These are phyloP conservation scores for Fraxinus paxiana DNA, from an alignment of 305 asterid species.

Conservation along the genomic window DNA sequence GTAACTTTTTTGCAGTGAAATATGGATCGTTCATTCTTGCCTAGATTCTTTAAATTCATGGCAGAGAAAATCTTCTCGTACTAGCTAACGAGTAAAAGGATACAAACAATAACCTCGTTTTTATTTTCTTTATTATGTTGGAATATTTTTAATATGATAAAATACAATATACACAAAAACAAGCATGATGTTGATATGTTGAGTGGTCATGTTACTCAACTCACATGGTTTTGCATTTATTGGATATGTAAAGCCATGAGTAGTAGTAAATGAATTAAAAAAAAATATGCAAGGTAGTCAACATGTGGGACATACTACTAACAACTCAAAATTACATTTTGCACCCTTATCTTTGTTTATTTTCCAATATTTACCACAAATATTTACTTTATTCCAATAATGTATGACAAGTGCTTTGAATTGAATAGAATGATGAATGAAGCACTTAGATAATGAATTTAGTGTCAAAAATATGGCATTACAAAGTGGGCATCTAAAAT, in stretches of 20 bases:
- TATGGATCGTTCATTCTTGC: neutral
- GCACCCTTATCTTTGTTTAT: neutral
- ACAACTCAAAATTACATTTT: neutral
- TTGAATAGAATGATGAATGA: neutral
- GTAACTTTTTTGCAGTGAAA: neutral
- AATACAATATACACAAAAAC: neutral
- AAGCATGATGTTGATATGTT: neutral
- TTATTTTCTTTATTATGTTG: neutral
- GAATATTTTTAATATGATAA: neutral
- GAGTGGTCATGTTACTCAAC: neutral
- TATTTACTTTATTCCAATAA: neutral
- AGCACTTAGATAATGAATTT: neutral
- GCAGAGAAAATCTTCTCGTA: neutral
- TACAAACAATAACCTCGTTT: neutral
- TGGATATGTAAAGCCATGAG: neutral
- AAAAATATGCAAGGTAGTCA: neutral
- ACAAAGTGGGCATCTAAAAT: neutral
- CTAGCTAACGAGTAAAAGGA: neutral
- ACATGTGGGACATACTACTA: neutral
- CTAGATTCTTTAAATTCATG: neutral
- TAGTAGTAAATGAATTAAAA: neutral
- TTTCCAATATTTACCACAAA: neutral
- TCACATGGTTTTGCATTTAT: neutral
- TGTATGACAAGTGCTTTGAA: neutral
- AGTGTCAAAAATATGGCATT: neutral